Evolutionary conservation across 768 basidiomycete species (phyloP).

Genomic region (Paxillus involutus): DNA sequence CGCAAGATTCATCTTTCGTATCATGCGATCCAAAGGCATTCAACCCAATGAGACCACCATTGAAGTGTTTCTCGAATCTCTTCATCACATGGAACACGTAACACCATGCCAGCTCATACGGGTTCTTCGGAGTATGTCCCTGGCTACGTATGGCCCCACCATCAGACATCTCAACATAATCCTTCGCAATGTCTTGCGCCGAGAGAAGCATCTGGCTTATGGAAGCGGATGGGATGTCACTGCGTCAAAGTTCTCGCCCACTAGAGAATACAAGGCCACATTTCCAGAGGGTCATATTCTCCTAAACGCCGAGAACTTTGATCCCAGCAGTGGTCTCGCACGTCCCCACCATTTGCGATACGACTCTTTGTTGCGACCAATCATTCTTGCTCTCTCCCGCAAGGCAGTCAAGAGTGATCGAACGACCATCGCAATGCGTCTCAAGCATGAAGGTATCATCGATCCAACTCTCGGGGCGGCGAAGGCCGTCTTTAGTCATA

Average conservation of each 20-base stretch:
- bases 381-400: slow-evolving; percentile 45
- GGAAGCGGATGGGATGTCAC: slow-evolving; percentile 47
- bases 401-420: slow-evolving; percentile 56
- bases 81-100: slow-evolving; percentile 43
- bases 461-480: slow-evolving; percentile 52
- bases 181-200: slow-evolving; percentile 50
- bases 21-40: slow-evolving; percentile 56
- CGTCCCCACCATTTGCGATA: slow-evolving; percentile 32
- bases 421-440: slow-evolving; percentile 58
- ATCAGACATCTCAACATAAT: slow-evolving; percentile 58
- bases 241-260: slow-evolving; percentile 39
- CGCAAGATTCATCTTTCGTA: slow-evolving; percentile 44
- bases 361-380: slow-evolving; percentile 35
- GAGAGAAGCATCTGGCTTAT: slow-evolving; percentile 46
- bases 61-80: slow-evolving; percentile 53
- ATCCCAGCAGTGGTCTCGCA: slow-evolving; percentile 50
- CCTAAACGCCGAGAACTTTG: slow-evolving; percentile 35
- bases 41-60: slow-evolving; percentile 54
- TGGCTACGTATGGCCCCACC: slow-evolving; percentile 45
- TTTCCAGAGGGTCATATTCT: slow-evolving; percentile 11
- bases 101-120: slow-evolving; percentile 48
- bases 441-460: slow-evolving; percentile 59
- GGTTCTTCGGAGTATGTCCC: slow-evolving; percentile 45
- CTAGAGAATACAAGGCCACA: slow-evolving; percentile 18
- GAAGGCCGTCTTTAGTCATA: slow-evolving; percentile 50